phyloP scores from a whole-genome alignment of 73 alveolate genomes.

The Durusdinium trenchii region DNA sequence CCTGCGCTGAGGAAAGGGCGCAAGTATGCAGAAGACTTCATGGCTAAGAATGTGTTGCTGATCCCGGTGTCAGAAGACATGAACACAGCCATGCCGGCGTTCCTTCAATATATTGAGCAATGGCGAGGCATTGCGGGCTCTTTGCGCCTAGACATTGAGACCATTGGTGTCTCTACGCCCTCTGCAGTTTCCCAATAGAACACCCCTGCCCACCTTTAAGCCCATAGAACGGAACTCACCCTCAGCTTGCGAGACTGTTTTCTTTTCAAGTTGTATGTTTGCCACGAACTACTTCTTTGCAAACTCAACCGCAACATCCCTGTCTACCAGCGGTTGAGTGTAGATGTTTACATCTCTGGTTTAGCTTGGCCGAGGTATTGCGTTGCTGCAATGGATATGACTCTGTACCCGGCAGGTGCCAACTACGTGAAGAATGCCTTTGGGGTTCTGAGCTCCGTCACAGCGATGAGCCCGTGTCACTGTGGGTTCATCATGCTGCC shows the following conservation, averaged over 20 bases:
- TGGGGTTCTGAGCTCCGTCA: not conserved
- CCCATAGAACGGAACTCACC: no score
- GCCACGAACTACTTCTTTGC: no score
- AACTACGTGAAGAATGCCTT: not conserved
- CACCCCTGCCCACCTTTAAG: no score
- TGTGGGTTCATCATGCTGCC: not conserved
- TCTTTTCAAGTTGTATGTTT: no score
- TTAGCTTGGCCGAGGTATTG: not conserved
- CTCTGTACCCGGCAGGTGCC: not conserved
- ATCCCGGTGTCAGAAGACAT: not conserved
- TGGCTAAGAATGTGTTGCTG: not conserved
- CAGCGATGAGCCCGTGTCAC: not conserved
- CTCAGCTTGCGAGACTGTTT: no score
- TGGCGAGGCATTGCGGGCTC: not conserved
- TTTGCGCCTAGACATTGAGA: not conserved
- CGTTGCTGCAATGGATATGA: not conserved
- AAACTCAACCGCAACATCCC: no score
- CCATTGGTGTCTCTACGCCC: no score
- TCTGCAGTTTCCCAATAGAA: no score
- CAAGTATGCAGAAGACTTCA: not conserved
- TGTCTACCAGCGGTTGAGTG: no score
- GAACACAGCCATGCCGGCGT: not conserved
- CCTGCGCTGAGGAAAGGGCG: not conserved
- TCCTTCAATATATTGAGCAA: not conserved
- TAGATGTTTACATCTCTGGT: no score